These are phyloP conservation scores for Xylariaceae sp. DNA, from an alignment of 2,329 filamentous ascomycete species.

Conservation along the genomic window DNA sequence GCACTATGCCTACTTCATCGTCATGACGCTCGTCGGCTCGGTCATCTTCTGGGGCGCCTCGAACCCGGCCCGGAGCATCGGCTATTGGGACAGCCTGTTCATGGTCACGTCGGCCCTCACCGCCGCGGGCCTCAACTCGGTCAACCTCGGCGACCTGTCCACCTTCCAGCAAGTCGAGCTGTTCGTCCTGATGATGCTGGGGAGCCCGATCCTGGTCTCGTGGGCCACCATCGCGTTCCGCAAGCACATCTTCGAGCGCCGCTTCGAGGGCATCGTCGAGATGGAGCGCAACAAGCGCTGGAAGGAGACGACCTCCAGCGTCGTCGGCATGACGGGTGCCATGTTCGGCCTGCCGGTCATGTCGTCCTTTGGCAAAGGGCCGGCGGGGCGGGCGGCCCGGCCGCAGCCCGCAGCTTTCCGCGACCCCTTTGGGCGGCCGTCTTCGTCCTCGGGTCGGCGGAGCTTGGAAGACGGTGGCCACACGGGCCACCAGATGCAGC, in stretches of 20 bases:
- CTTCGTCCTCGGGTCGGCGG: not conserved
- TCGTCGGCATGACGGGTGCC: conserved; percentile 18
- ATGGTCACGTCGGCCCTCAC: conserved; percentile 60
- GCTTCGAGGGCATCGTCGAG: conserved; percentile 47
- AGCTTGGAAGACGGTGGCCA: too few relatives aligned
- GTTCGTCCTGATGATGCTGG: conserved; percentile 57
- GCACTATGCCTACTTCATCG: conserved; percentile 61
- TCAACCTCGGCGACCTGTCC: conserved; percentile 55
- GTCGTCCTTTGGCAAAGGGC: conserved; percentile 16
- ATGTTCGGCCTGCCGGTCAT: conserved; percentile 23
- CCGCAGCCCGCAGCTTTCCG: not conserved
- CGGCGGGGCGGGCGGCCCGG: not conserved
- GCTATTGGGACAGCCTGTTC: conserved; percentile 60
- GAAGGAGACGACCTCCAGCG: conserved; percentile 14
- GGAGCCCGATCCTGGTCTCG: conserved; percentile 60
- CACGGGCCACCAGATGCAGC: conserved; percentile 6
- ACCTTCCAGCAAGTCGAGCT: conserved; percentile 62
- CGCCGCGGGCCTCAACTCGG: conserved; percentile 59
- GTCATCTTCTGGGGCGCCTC: conserved; percentile 55
- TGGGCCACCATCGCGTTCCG: conserved; percentile 55
- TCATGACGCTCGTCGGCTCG: conserved; percentile 45
- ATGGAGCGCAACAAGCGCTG: conserved; percentile 27
- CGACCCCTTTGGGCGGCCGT: not conserved
- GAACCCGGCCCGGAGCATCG: conserved; percentile 41
- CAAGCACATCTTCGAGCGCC: conserved; percentile 53